These are phyloP conservation scores for Escallonia rubra DNA, from an alignment of 129 eudicot species.

Conservation along the genomic window DNA sequence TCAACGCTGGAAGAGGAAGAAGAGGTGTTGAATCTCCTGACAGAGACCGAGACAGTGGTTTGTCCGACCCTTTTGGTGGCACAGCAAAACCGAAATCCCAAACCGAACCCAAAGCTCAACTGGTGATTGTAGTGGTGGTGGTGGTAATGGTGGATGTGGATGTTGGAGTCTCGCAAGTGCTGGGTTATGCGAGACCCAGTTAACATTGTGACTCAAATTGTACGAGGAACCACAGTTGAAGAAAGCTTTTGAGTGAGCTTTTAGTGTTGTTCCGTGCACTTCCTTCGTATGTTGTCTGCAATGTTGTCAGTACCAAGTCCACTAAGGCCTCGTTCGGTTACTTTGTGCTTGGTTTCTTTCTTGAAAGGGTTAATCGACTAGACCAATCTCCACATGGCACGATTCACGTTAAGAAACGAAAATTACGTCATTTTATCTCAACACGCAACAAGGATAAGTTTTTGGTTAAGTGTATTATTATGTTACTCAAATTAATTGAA, in stretches of 20 bases:
- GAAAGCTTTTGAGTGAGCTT: not conserved
- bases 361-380: too few species aligned
- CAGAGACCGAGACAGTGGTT: not conserved
- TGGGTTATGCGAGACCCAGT: constrained; percentile 5
- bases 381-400: too few species aligned
- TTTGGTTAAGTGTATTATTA: too few species aligned
- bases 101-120: not conserved
- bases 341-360: too few species aligned
- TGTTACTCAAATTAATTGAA: too few species aligned
- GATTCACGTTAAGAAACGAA: too few species aligned
- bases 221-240: not conserved
- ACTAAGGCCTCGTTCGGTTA: too few species aligned
- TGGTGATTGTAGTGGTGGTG: not conserved
- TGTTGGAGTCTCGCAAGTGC: constrained; percentile 5
- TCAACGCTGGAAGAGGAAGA: constrained; percentile 9
- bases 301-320: too few species aligned
- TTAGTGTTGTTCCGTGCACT: too few species aligned
- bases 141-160: not conserved
- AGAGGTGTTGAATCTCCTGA: not conserved
- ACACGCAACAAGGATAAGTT: too few species aligned
- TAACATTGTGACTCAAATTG: constrained; percentile 2
- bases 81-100: constrained; percentile 1
- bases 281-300: too few species aligned
- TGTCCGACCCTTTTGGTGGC: not conserved
- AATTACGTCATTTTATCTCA: too few species aligned